These are phyloP conservation scores for Ormosia emarginata DNA, from an alignment of 306 rosid species.

Conservation along the genomic window DNA sequence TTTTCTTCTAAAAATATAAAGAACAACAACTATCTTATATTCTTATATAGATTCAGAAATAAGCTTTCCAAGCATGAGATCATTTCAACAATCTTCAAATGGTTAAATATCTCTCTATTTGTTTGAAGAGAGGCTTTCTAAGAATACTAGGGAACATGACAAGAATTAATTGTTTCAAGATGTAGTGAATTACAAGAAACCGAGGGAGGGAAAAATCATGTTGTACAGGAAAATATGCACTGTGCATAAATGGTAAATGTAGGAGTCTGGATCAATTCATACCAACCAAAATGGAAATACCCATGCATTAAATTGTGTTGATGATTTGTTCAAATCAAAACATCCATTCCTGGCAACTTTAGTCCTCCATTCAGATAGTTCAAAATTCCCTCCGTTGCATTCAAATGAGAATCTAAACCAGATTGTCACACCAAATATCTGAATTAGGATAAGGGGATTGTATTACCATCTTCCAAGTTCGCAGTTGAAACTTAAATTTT, in stretches of 20 bases:
- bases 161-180: neutral
- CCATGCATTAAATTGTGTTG: neutral
- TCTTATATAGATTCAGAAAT: neutral
- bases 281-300: neutral
- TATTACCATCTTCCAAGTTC: neutral
- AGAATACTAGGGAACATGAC: neutral
- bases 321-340: neutral
- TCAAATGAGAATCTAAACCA: neutral
- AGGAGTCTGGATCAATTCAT: neutral
- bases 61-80: neutral
- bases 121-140: neutral
- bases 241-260: neutral
- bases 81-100: constrained; percentile 1
- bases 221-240: neutral
- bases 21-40: neutral
- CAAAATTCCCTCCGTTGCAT: neutral
- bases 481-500: neutral
- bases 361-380: neutral
- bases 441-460: neutral
- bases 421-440: neutral
- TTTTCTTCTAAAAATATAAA: neutral
- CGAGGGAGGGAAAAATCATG: neutral
- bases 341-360: neutral
- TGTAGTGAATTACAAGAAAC: neutral
- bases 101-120: neutral